Conservation (phyloP, 2,329 filamentous ascomycete genomes). For the Aciculosporium take region DNA sequence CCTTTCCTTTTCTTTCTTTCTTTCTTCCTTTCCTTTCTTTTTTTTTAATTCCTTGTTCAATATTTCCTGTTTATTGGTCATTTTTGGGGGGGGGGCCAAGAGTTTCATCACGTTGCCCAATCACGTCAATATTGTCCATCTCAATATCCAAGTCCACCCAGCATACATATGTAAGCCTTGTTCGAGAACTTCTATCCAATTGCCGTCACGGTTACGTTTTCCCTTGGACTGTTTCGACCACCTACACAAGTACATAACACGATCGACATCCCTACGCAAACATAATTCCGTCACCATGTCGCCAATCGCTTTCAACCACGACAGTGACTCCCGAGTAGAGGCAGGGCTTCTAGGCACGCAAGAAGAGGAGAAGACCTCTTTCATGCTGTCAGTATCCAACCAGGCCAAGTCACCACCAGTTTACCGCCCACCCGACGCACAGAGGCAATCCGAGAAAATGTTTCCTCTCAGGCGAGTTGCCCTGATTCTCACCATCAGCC, state of each 20-base stretch:
- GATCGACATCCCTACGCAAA: background rate
- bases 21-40: background rate
- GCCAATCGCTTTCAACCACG: conserved; percentile 2
- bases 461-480: conserved; percentile 7
- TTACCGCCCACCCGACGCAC: background rate
- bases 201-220: conserved; percentile 1
- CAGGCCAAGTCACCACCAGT: background rate
- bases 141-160: background rate
- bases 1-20: background rate
- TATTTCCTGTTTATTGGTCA: too few relatives aligned
- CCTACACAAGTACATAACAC: background rate
- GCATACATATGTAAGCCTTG: background rate
- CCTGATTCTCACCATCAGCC: conserved; percentile 12
- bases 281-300: conserved; percentile 7
- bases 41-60: too few relatives aligned
- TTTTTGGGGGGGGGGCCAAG: too few relatives aligned
- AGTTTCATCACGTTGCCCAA: background rate
- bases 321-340: conserved; percentile 9
- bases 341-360: conserved; percentile 12
- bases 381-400: conserved; percentile 3
- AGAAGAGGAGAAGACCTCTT: conserved; percentile 12
- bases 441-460: conserved; percentile 6
- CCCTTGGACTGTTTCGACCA: background rate
- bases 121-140: background rate
- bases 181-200: background rate